Evolutionary conservation across 306 rosid species (phyloP).

Genomic region (Pyrus pyrifolia): DNA sequence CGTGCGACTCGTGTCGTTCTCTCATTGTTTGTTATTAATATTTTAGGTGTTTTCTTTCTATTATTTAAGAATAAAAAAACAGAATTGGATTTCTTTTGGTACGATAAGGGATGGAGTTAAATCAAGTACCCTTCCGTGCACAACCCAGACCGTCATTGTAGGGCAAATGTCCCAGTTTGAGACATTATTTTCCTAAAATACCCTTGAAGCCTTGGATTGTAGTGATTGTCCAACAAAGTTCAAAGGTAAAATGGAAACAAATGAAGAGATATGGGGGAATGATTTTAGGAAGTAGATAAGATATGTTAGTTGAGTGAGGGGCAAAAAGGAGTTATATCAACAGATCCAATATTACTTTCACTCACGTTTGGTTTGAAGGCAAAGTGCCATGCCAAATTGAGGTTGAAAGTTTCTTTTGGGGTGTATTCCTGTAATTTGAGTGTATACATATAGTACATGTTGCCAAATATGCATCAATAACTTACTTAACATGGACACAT

Average conservation of each 20-base stretch:
- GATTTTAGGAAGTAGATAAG: slow-evolving; percentile 27
- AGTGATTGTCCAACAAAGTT: neutral
- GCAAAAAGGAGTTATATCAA: neutral
- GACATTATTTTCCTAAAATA: slow-evolving; percentile 1
- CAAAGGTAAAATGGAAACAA: slow-evolving; percentile 14
- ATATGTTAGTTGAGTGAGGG: slow-evolving; percentile 26
- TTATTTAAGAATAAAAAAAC: neutral
- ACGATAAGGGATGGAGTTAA: slow-evolving; percentile 25
- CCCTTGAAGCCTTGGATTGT: slow-evolving; percentile 1
- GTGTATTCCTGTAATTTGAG: neutral
- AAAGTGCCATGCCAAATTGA: neutral
- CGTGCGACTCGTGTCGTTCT: neutral
- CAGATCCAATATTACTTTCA: neutral
- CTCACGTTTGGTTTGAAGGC: slow-evolving; percentile 4
- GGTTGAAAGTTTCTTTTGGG: slow-evolving; percentile 7
- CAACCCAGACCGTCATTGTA: slow-evolving; percentile 27
- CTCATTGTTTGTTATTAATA: neutral
- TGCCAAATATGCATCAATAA: neutral
- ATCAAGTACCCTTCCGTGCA: slow-evolving; percentile 33
- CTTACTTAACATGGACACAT: neutral
- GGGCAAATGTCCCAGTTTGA: slow-evolving; percentile 17
- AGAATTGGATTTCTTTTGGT: neutral
- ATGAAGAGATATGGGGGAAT: slow-evolving; percentile 12
- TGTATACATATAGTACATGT: neutral
- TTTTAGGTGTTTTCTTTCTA: neutral